Evolutionary conservation across 352 stramenopile genomes (phyloP), one percentile per base, ranked within the genome.

Genomic region (Phytopythium oedochilum): DNA sequence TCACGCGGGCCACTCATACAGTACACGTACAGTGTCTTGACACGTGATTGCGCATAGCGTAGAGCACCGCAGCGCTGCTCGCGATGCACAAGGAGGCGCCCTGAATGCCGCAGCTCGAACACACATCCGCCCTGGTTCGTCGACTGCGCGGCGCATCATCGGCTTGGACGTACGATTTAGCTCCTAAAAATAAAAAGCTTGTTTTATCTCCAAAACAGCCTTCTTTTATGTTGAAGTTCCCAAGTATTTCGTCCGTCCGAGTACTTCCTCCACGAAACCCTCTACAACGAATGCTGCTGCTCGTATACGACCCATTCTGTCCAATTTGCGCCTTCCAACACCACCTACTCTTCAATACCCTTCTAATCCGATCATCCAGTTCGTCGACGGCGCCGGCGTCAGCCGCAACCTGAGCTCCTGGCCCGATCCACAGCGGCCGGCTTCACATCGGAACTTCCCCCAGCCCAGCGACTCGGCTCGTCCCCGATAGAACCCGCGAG

Each of bases 211-310:
- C 35, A 44, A 44, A 34, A 10, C 12, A 32, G 23, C n/a, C 11
- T 20, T 2, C 45, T 39, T 52, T 52, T 52, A 44, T 47, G 50
- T 56, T 56, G 50, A 56, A 56, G 50, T 56, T 28, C 25, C n/a
- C 5, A 56, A 55, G 10, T 46, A 55, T 55, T 55, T 23, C 17
- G 49, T 55, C 49, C 20, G 7, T 12, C 6, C 35, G 17, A 28
- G 49, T 55, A 44, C 32, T 25, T 6, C 34, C 23, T 6, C 18
- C 12, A 28, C n/a, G n/a, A 18, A 22, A 2, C 32, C 32, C 11
- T 11, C 32, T 3, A 36, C 10, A 36, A 17, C 32, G 15, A 4
- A 15, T 6, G 15, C 5, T 15, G n/a, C 32, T 36, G 3, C 32
- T 11, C 32, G 9, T 10, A 32, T 32, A 32, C 5, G 5, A 32